phyloP scores from a whole-genome alignment of 2,329 filamentous ascomycete species.

The Neospermospora avenae region DNA sequence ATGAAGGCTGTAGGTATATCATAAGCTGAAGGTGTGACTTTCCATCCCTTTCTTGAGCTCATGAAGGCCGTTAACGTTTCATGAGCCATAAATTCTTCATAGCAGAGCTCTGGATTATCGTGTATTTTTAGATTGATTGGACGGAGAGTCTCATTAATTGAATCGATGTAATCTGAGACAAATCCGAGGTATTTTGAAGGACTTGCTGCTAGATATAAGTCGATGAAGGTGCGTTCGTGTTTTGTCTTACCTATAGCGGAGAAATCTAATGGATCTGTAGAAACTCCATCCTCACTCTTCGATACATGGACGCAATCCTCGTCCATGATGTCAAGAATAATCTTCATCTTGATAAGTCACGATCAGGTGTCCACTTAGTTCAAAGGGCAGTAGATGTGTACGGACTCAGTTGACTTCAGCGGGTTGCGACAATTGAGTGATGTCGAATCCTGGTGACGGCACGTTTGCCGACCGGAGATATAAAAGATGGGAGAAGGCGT shows the following conservation, averaged over 20 bases:
- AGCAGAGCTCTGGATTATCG: conserved; percentile 50
- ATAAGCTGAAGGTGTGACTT: conserved; percentile 49
- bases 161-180: conserved; percentile 40
- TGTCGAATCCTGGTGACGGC: too few species aligned
- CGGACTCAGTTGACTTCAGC: not conserved
- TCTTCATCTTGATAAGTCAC: conserved; percentile 16
- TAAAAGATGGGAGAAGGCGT: too few species aligned
- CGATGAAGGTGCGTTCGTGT: not conserved
- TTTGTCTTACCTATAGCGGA: not conserved
- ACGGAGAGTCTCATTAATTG: conserved; percentile 40
- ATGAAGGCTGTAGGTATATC: conserved; percentile 52
- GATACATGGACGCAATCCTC: conserved; percentile 17
- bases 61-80: conserved; percentile 48
- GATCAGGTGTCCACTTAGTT: not conserved
- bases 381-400: not conserved
- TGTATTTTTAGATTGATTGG: conserved; percentile 46
- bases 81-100: conserved; percentile 50
- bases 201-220: not conserved
- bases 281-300: not conserved
- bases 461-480: too few species aligned
- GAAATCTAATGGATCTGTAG: not conserved
- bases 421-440: too few species aligned
- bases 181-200: conserved; percentile 31
- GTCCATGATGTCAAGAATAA: conserved; percentile 11
- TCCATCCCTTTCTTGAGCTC: conserved; percentile 43